phyloP scores from a whole-genome alignment of 805 yeast genomes.

The Schwanniomyces sp. region DNA sequence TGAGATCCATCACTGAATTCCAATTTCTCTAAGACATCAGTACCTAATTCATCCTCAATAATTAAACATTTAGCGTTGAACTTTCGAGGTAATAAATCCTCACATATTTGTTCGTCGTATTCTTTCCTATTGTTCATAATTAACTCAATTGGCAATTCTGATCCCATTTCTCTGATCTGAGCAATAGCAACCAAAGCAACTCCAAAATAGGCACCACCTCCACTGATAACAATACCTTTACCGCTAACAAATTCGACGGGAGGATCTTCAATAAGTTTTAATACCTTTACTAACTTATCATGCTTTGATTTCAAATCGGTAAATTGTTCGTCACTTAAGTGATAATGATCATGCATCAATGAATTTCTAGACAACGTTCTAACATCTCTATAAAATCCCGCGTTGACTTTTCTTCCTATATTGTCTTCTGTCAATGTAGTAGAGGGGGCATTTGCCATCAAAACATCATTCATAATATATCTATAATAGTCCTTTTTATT shows the following conservation, averaged over 20 bases:
- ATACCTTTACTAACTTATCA: constrained; percentile 21
- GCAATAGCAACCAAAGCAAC: constrained; percentile 28
- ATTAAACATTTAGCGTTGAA: constrained; percentile 27
- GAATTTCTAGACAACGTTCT: constrained; percentile 6
- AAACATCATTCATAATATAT: constrained; percentile 7
- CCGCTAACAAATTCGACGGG: constrained; percentile 25
- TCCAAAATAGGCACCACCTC: constrained; percentile 25
- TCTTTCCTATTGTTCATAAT: constrained; percentile 23
- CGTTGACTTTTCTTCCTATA: constrained; percentile 9
- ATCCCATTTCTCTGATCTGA: constrained; percentile 32
- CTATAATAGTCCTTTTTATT: constrained; percentile 7
- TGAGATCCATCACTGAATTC: constrained; percentile 9
- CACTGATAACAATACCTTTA: constrained; percentile 36
- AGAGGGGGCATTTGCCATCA: constrained; percentile 9
- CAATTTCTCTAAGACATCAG: constrained; percentile 11
- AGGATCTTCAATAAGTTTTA: constrained; percentile 24
- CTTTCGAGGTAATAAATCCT: constrained; percentile 18
- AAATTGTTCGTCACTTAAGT: constrained; percentile 15
- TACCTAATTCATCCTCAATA: constrained; percentile 24
- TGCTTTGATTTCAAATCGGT: constrained; percentile 23
- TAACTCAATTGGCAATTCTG: constrained; percentile 34
- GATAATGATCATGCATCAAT: constrained; percentile 5
- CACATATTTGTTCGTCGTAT: constrained; percentile 26
- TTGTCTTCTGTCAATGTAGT: constrained; percentile 12
- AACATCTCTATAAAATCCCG: constrained; percentile 9